phyloP scores from a whole-genome alignment of 768 basidiomycete genomes.

The Tephrocybe sp. region DNA sequence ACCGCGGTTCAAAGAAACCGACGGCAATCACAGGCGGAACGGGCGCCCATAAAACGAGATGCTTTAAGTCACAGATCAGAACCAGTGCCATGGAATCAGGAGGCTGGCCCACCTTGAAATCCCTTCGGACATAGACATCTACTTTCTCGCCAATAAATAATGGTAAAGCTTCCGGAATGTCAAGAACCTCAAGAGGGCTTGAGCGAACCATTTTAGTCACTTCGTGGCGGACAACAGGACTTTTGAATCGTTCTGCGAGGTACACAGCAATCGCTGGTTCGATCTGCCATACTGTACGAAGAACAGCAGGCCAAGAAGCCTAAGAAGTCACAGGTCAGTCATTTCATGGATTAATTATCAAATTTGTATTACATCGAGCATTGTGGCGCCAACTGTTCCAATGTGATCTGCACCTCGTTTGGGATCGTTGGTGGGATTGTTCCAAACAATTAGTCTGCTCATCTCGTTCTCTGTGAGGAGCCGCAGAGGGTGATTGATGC shows the following conservation, averaged over 20 bases:
- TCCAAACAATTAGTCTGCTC: constrained; percentile 83
- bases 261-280: constrained; percentile 82
- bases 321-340: constrained; percentile 23
- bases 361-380: constrained; percentile 53
- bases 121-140: constrained; percentile 55
- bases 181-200: constrained; percentile 66
- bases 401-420: constrained; percentile 65
- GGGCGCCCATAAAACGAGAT: constrained; percentile 85
- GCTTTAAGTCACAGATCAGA: constrained; percentile 40
- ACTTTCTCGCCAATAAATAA: constrained; percentile 77
- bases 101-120: constrained; percentile 63
- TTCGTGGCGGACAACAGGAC: constrained; percentile 62
- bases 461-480: constrained; percentile 92
- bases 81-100: neutral
- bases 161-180: constrained; percentile 77
- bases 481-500: constrained; percentile 71
- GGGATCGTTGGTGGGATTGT: constrained; percentile 79
- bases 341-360: constrained; percentile 10
- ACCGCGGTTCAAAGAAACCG: constrained; percentile 84
- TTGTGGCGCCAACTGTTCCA: constrained; percentile 50
- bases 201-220: constrained; percentile 73
- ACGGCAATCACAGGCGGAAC: constrained; percentile 82
- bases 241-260: constrained; percentile 88
- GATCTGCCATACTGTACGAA: constrained; percentile 78
- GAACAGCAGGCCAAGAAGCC: constrained; percentile 65